Evolutionary conservation across 805 yeast genomes (phyloP).

Genomic region (Wickerhamomyces alni): DNA sequence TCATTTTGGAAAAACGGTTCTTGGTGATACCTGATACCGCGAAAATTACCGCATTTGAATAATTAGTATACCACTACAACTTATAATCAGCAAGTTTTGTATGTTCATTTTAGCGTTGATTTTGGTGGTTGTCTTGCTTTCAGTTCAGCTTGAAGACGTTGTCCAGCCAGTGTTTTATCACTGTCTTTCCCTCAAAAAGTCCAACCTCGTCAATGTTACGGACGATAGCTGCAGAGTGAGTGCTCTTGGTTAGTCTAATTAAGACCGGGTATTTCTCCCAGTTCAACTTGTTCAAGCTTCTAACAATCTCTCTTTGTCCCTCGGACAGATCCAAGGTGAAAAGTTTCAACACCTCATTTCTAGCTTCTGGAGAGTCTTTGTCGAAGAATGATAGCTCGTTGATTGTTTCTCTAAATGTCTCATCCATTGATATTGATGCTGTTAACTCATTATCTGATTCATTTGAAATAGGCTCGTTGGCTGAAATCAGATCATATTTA

Average conservation of each 20-base stretch:
- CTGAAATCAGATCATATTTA: slow-evolving; percentile 10
- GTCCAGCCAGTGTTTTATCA: slow-evolving; percentile 58
- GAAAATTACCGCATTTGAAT: neutral
- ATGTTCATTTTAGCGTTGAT: too few species aligned
- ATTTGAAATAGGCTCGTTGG: slow-evolving; percentile 5
- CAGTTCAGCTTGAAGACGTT: slow-evolving; percentile 27
- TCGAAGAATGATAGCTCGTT: slow-evolving; percentile 24
- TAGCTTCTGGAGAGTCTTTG: slow-evolving; percentile 13
- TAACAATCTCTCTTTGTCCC: slow-evolving; percentile 46
- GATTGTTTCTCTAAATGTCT: slow-evolving; percentile 21
- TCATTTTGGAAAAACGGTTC: neutral
- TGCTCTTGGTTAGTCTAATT: slow-evolving; percentile 55
- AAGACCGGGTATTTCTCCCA: slow-evolving; percentile 74
- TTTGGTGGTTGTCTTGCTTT: neutral
- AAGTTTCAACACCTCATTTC: slow-evolving; percentile 14
- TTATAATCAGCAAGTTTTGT: too few species aligned
- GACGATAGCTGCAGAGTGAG: slow-evolving; percentile 82
- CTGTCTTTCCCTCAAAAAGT: slow-evolving; percentile 65
- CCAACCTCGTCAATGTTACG: slow-evolving; percentile 46
- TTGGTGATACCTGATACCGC: too few species aligned
- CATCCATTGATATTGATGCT: slow-evolving; percentile 11
- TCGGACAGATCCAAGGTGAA: slow-evolving; percentile 31
- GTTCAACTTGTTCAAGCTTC: slow-evolving; percentile 46
- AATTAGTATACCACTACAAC: too few species aligned
- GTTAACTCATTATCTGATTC: slow-evolving; percentile 6